These are phyloP conservation scores for Pseudoscleropodium purum DNA, from an alignment of 225 moss, liverwort and hornwort genomes.

Conservation along the genomic window DNA sequence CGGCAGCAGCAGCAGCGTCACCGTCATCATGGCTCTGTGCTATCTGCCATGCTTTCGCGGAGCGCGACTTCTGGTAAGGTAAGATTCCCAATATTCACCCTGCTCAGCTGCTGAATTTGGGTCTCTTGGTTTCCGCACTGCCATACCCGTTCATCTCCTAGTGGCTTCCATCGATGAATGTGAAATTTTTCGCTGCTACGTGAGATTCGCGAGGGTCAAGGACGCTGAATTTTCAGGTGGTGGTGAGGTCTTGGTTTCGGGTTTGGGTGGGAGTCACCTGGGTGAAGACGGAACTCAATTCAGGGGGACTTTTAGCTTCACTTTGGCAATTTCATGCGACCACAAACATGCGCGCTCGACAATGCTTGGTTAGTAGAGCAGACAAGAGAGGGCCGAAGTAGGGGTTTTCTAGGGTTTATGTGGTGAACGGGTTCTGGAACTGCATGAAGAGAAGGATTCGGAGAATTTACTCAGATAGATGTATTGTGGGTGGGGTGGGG, in stretches of 20 bases:
- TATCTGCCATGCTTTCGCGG: conserved; percentile 8
- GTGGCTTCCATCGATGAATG: background rate
- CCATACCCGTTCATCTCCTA: background rate
- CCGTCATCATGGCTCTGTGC: conserved; percentile 5
- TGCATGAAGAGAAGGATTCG: background rate
- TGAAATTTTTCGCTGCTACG: background rate
- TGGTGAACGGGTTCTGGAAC: background rate
- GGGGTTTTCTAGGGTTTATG: conserved; percentile 12
- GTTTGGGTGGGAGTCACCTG: background rate
- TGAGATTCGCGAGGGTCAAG: background rate
- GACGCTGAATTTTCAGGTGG: background rate
- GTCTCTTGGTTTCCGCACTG: background rate
- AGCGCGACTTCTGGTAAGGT: background rate
- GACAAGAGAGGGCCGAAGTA: background rate
- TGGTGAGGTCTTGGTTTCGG: background rate
- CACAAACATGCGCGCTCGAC: background rate
- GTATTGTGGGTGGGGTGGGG: background rate
- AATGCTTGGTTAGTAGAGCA: background rate
- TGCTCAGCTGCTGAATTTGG: background rate
- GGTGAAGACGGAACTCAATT: background rate
- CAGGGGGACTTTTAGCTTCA: background rate
- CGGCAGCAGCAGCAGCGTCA: background rate
- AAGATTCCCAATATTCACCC: background rate
- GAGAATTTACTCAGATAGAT: background rate
- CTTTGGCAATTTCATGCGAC: background rate